Percentiles rank a stretch among this genome's conserved stretches.
Conservation (phyloP, 345 rosid species). For the Gossypium sturtianum region DNA sequence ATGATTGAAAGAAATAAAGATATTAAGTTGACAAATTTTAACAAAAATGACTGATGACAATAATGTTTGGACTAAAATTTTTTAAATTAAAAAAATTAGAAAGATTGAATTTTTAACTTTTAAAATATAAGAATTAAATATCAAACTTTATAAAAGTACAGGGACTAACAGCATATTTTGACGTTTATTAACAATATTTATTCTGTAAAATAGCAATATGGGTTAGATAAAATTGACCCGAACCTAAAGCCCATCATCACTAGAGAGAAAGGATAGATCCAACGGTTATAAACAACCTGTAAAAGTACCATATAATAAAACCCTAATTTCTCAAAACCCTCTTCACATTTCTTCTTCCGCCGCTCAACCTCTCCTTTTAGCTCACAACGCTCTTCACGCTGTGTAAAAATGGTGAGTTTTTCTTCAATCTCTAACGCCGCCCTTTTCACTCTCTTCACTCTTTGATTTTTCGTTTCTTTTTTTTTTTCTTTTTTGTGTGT, state of each 20-base stretch:
- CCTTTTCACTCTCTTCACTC: background rate
- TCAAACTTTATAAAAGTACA: no score
- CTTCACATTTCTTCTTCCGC: background rate
- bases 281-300: background rate
- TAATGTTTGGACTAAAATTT: no score
- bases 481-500: background rate
- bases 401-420: constrained; percentile 29
- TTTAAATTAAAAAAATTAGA: no score
- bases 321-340: constrained; percentile 21
- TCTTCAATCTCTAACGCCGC: background rate
- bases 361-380: background rate
- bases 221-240: no score
- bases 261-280: constrained; percentile 15
- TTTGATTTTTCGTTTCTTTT: background rate
- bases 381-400: background rate
- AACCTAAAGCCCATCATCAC: background rate
- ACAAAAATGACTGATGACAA: no score
- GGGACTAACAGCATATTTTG: no score
- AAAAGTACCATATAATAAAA: background rate
- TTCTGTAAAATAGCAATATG: no score
- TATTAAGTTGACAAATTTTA: no score
- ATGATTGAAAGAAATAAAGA: no score
- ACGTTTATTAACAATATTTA: no score
- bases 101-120: no score
- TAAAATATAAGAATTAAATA: no score